Conservation (phyloP, 1,284 basidiomycete genomes). For the Ceratobasidium sp. region DNA sequence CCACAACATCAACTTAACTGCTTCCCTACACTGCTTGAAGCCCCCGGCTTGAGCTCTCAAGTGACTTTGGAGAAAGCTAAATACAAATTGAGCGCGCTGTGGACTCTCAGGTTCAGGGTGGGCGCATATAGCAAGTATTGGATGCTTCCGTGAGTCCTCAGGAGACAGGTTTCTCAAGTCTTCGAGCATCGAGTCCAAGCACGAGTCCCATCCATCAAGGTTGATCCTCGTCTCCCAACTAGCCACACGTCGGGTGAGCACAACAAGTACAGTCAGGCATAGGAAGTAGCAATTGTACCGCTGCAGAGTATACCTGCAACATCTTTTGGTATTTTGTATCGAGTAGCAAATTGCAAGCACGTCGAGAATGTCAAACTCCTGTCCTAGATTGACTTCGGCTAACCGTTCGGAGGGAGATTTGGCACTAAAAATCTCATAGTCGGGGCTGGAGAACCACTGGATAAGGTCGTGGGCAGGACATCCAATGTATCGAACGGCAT, state of each 20-base stretch:
- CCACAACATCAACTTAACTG: no score
- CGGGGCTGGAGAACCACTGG: constrained; percentile 4
- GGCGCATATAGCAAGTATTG: not conserved
- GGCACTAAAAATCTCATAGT: not conserved
- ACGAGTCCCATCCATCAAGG: not conserved
- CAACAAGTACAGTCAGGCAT: no score
- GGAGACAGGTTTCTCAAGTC: not conserved
- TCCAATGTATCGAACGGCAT: constrained; percentile 25
- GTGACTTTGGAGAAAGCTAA: no score
- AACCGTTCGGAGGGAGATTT: not conserved
- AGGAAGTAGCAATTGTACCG: not conserved
- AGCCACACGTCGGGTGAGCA: not conserved
- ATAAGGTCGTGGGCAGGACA: constrained; percentile 21
- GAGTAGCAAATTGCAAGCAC: constrained; percentile 9
- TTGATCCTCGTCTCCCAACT: not conserved
- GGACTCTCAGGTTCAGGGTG: not conserved
- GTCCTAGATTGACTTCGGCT: not conserved
- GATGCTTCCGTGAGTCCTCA: not conserved
- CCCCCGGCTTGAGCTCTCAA: no score
- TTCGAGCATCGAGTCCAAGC: not conserved
- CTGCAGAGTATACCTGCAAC: not conserved
- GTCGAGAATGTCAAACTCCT: constrained; percentile 4
- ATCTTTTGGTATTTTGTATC: not conserved
- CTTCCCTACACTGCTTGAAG: no score
- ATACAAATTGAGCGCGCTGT: not conserved